Conservation (phyloP, 768 basidiomycete species). For the Rhodotorula toruloides region DNA sequence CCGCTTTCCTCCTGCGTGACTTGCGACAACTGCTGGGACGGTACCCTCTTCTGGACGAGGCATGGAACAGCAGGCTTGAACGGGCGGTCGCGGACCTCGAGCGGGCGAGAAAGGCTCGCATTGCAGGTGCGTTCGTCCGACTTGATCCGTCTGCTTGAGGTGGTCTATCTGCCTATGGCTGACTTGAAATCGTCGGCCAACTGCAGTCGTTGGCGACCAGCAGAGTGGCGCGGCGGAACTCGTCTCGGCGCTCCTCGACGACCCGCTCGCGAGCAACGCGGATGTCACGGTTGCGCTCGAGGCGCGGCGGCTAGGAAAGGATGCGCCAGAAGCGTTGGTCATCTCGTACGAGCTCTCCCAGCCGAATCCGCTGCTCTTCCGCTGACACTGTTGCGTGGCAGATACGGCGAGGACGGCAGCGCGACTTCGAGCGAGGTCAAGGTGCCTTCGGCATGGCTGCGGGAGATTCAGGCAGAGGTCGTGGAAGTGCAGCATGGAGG, state of each 20-base stretch:
- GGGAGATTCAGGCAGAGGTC: conserved; percentile 14
- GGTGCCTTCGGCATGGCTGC: conserved; percentile 23
- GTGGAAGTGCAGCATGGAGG: conserved; percentile 28
- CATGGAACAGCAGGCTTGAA: conserved; percentile 7
- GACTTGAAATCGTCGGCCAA: background rate
- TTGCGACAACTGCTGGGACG: background rate
- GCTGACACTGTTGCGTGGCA: background rate
- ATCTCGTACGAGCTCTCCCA: too few relatives aligned
- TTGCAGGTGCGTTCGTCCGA: conserved; percentile 10
- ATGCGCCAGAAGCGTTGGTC: conserved; percentile 6
- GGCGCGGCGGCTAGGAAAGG: conserved; percentile 3
- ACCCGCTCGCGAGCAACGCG: conserved; percentile 27
- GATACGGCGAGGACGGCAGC: background rate
- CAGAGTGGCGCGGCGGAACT: conserved; percentile 2
- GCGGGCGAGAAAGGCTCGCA: background rate
- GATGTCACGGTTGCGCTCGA: conserved; percentile 28
- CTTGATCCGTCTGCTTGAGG: too few relatives aligned
- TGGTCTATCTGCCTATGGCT: background rate
- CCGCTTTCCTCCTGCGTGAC: background rate
- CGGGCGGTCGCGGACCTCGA: conserved; percentile 6
- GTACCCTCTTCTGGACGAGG: conserved; percentile 8
- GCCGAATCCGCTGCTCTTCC: too few relatives aligned
- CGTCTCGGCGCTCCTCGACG: conserved; percentile 26
- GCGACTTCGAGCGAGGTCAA: background rate
- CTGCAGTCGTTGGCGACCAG: conserved; percentile 22